These are phyloP conservation scores for Balakata baccata DNA, from an alignment of 345 rosid species.

Conservation along the genomic window DNA sequence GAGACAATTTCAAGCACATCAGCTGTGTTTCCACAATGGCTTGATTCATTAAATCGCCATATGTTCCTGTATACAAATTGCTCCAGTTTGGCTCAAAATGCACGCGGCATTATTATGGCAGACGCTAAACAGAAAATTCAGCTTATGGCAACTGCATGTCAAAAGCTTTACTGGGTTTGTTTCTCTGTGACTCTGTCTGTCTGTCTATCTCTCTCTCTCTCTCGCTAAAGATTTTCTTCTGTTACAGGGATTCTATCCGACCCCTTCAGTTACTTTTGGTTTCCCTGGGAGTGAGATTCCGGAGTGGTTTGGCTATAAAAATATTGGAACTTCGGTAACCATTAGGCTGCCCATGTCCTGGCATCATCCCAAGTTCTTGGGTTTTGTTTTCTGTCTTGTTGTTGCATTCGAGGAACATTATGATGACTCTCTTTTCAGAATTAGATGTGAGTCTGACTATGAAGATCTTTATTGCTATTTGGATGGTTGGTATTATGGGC, in stretches of 20 bases:
- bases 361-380: conserved; percentile 21
- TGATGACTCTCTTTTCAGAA: not conserved
- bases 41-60: not conserved
- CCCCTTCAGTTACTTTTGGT: not conserved
- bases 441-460: conserved; percentile 7
- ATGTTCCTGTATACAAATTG: not conserved
- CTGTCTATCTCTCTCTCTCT: not conserved
- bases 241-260: not conserved
- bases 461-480: not conserved
- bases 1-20: not conserved
- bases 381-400: conserved; percentile 29
- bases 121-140: conserved; percentile 2
- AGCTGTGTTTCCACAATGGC: not conserved
- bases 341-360: not conserved
- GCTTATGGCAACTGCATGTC: conserved; percentile 4
- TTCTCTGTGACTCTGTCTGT: not conserved
- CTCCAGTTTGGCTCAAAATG: not conserved
- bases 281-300: conserved; percentile 5
- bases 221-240: not conserved
- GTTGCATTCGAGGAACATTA: conserved; percentile 25
- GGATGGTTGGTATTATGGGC: not conserved
- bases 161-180: not conserved
- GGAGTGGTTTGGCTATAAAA: not conserved
- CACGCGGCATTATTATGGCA: not conserved
- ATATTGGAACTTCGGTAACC: not conserved